phyloP scores from a whole-genome alignment of 495 filamentous ascomycete genomes.

The Aspergillus funiculosus region DNA sequence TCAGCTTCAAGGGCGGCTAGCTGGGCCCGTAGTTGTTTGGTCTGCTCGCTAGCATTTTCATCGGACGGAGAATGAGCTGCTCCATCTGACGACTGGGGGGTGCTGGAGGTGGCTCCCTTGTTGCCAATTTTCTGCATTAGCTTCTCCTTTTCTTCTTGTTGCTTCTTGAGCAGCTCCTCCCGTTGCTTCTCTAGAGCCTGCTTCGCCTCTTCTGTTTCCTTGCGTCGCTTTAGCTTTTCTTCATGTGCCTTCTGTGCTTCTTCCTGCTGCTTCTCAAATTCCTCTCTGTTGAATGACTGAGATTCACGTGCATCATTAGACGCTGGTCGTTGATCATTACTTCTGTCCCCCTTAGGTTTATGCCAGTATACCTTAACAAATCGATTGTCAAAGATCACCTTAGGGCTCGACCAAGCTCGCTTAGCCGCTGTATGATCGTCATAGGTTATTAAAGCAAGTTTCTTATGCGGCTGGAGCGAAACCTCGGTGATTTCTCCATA shows the following conservation, averaged over 20 bases:
- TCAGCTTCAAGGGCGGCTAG: slow-evolving; percentile 80
- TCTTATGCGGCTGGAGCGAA: slow-evolving; percentile 68
- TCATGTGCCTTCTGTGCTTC: slow-evolving; percentile 76
- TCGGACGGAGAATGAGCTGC: slow-evolving; percentile 32
- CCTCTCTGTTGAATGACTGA: slow-evolving; percentile 63
- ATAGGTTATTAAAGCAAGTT: slow-evolving; percentile 77
- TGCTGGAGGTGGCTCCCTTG: slow-evolving; percentile 31
- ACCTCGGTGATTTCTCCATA: slow-evolving; percentile 75
- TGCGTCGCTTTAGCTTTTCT: slow-evolving; percentile 65
- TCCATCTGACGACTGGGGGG: slow-evolving; percentile 14
- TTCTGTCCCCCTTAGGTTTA: slow-evolving; percentile 50
- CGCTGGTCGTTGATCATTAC: slow-evolving; percentile 23
- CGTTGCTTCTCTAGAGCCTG: slow-evolving; percentile 70
- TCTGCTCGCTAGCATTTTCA: slow-evolving; percentile 50
- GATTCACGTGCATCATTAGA: slow-evolving; percentile 30
- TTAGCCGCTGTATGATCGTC: slow-evolving; percentile 66
- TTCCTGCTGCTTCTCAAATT: slow-evolving; percentile 68
- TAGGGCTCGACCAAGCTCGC: slow-evolving; percentile 81
- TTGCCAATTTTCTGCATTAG: slow-evolving; percentile 58
- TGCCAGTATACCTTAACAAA: slow-evolving; percentile 99
- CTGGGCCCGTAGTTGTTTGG: slow-evolving; percentile 67
- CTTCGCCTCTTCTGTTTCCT: slow-evolving; percentile 65
- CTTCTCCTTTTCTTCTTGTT: slow-evolving; percentile 68
- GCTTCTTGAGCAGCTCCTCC: slow-evolving; percentile 66
- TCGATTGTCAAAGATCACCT: slow-evolving; percentile 92